Conservation (phyloP, 2,329 filamentous ascomycete species). For the Colletotrichum abscissum region DNA sequence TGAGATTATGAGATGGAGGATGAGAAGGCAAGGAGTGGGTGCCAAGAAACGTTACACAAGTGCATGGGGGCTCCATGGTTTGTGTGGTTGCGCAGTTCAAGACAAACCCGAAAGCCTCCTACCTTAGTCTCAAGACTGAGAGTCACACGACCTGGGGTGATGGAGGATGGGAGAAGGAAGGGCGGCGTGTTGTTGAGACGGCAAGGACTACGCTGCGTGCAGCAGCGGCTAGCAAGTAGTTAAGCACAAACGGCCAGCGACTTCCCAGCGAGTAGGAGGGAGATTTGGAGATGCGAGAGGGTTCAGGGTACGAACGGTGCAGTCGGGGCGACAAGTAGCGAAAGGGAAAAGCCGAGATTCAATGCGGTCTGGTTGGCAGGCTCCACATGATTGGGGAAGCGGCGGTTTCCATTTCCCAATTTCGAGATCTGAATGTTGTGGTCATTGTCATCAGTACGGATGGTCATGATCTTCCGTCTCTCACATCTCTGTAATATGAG, state of each 20-base stretch:
- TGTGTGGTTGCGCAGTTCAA: conserved; percentile 27
- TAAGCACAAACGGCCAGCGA: not conserved
- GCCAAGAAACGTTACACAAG: conserved; percentile 32
- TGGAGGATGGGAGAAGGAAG: not conserved
- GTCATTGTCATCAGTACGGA: not conserved
- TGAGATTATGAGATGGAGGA: conserved; percentile 20
- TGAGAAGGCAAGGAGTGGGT: conserved; percentile 13
- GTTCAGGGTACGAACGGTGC: not conserved
- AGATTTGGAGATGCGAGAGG: not conserved
- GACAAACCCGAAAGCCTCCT: conserved; percentile 29
- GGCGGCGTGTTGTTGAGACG: not conserved
- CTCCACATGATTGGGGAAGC: not conserved
- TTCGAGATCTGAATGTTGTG: too few species aligned
- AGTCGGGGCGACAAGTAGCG: not conserved
- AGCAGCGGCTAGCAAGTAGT: not conserved
- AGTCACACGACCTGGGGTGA: conserved; percentile 32
- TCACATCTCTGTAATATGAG: too few species aligned
- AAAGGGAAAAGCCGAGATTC: not conserved
- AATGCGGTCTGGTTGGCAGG: conserved; percentile 11
- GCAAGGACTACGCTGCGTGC: not conserved
- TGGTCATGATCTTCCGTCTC: too few species aligned
- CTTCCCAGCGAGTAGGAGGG: not conserved
- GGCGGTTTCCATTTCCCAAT: too few species aligned
- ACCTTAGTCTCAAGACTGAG: conserved; percentile 7
- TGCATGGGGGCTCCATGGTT: conserved; percentile 32